These are phyloP conservation scores for Pontederia paniculata DNA, from an alignment of 176 grass and related monocot genomes.

Conservation along the genomic window DNA sequence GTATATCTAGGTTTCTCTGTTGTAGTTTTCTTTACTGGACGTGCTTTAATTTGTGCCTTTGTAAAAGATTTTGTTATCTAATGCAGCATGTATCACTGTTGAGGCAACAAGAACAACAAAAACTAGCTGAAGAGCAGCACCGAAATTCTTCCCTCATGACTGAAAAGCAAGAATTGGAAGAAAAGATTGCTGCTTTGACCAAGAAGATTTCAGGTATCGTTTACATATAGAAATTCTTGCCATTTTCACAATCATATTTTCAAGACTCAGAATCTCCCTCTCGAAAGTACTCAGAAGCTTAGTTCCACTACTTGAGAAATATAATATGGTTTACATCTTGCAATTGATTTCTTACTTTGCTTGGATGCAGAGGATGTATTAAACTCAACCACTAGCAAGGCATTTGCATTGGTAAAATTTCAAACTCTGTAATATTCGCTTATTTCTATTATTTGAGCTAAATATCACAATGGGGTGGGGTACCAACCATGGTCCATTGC, in stretches of 20 bases:
- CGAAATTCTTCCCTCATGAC: conserved; percentile 31
- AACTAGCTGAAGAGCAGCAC: conserved; percentile 59
- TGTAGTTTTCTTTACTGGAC: not conserved
- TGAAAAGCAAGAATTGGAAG: conserved; percentile 80
- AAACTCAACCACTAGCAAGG: conserved; percentile 48
- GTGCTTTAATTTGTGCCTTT: conserved; percentile 6
- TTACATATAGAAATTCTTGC: not conserved
- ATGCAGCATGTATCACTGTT: conserved; percentile 46
- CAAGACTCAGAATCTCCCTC: not conserved
- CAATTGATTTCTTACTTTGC: conserved; percentile 16
- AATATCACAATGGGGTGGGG: no score
- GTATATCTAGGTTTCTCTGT: not conserved
- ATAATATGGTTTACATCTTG: not conserved
- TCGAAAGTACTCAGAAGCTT: no score
- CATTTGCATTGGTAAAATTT: conserved; percentile 60
- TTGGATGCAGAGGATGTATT: conserved; percentile 76
- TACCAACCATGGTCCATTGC: no score
- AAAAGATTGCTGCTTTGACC: conserved; percentile 47
- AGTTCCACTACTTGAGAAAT: no score
- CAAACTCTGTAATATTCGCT: conserved; percentile 10
- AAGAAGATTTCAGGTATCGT: conserved; percentile 71
- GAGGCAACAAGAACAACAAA: conserved; percentile 70
- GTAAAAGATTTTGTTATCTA: conserved; percentile 13
- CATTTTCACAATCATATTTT: not conserved
- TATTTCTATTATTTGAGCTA: not conserved